Base-by-base conservation (phyloP, 1,139 yeast genomes). In the Candida sanyaensis region DNA sequence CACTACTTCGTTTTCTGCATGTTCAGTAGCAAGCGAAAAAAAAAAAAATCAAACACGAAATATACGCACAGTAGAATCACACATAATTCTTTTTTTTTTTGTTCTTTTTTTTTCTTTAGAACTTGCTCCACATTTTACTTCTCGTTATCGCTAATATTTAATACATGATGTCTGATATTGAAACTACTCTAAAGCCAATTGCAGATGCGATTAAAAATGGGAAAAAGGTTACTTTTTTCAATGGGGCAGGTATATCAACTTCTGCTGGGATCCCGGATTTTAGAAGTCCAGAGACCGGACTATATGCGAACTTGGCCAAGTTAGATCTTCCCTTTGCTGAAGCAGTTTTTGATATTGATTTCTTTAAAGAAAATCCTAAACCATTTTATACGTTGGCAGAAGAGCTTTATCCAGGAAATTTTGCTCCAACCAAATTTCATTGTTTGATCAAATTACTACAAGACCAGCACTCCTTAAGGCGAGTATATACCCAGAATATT, bases 201-300 rank as follows among this genome's bases (percentile, higher is more conserved):
- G 63, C 55, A 1, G 62, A 60, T 6, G 64, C 61, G 3, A 57
- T 67, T 9, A 54, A 59, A 36, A 41, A 55, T 1, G 64, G 65
- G 1, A 65, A 64, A 48, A 73, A 71, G 50, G 67, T 73, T 2
- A 68, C 78, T 0, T 77, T 80, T 56, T 77, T 80, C 69, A 86
- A 84, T 11, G 98, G 98, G 1, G 99, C 99, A 0, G 99, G 99
- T 1, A 84, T 90, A 41, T 89, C 97, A 5, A 92, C 98, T 0
- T 75, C 87, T 1, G 92, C 96, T 31, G 98, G 98, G 1, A 92
- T 92, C 42, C 99, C 98, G 0, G 98, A 93, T 62, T 93, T 93
- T 63, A 75, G 98, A 55, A 84, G 96, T 17, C 97, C 98, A 0
- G 80, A 84, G 43, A 92, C 98, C 0, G 99, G 99, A 0, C 75